Evolutionary conservation across 2,329 filamentous ascomycete genomes (phyloP), one percentile per base, ranked within the genome.

Genomic region (Ophiocordyceps camponoti-saundersi): DNA sequence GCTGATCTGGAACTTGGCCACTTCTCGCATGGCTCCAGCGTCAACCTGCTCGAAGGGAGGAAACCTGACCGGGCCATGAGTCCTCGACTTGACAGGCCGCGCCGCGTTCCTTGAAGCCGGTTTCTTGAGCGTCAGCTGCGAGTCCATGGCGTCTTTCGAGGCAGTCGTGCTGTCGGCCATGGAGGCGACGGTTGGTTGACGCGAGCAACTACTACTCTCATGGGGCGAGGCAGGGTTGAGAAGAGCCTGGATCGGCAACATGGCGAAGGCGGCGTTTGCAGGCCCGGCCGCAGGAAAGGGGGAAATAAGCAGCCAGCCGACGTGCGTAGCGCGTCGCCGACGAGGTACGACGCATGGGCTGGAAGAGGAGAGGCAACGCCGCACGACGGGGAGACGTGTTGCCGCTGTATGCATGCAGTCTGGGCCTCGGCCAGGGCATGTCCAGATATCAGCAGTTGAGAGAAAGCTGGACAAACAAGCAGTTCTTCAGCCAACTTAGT

Each of bases 21-120:
- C 75, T 51, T 80, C 70, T 15, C 66, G 64, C 11, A 71, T 64
- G 16, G 82, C 68, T 21, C 67, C 59, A 22, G 73, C 69, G 52
- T 82, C 74, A 30, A 82, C 62, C 44, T 72, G 67, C 57, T 95
- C 85, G 57, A 77, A 81, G 1, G 89, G 85, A 18, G 73, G 74
- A 57, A 82, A 95, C 58, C 82, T 81, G 53, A 93, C 70, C 26
- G 73, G 66, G 3, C 83, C 85, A 51, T 79, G 77, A 30, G 77
- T 68, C 52, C 73, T 77, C 44, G 74, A 75, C 55, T 75, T 79
- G 23, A 72, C 70, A 58, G 55, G 22, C 44, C 46, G 51, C 21
- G 45, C 51, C 49, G 72, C 71, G 21, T 44, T 75, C 76, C 55
- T 75, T 77, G 26, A 18, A 23, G 30, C 6, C 29, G 22, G 45